Base-by-base conservation (phyloP, 2,329 filamentous ascomycete genomes). In the Phoma sp. region DNA sequence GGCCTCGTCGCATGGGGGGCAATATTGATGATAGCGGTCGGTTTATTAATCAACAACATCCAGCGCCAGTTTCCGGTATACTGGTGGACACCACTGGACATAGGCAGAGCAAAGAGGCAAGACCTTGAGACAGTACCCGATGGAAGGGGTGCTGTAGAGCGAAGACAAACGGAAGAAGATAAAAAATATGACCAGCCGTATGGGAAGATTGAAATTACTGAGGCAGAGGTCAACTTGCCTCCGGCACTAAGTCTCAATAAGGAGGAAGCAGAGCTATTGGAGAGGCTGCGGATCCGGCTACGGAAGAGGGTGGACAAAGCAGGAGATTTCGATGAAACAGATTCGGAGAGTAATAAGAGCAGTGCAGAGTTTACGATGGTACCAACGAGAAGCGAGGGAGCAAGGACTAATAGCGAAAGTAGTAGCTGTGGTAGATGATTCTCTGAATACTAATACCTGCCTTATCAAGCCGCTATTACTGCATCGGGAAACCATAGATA, bases 71-170 rank as follows among this genome's bases (percentile, higher is more conserved):
- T 79, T 57, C 79, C 79, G 0, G 49, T 77, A 2, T 81, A 75
- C 48, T 82, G 79, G 79, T 81, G 78, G 79, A 78, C 77, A n/a
- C 71, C 76, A 3, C 45, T 69, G 30, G 70, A 77, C 22, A 57
- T 77, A 7, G 68, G 72, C 7, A 60, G 47, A 33, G 61, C 58
- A 36, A 60, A 57, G 22, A 58, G 39, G n/a, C 29, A 57, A 4
- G 66, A 65, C 42, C 49, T 71, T 62, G 61, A 66, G 65, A 58
- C 66, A 6, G 44, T 65, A 29, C 57, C 66, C 1, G 60, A 68
- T 45, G 66, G 33, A n/a, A 41, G 41, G 23, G 64, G 63, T 7
- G 63, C 59, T 1, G 25, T 67, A 7, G 65, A 71, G 46, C 52
- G 46, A 41, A 66, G 40, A 14, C 48, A 61, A 42, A 61, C 47